These are phyloP conservation scores for Daldinia concentrica DNA, from an alignment of 495 filamentous ascomycete genomes.

Conservation along the genomic window DNA sequence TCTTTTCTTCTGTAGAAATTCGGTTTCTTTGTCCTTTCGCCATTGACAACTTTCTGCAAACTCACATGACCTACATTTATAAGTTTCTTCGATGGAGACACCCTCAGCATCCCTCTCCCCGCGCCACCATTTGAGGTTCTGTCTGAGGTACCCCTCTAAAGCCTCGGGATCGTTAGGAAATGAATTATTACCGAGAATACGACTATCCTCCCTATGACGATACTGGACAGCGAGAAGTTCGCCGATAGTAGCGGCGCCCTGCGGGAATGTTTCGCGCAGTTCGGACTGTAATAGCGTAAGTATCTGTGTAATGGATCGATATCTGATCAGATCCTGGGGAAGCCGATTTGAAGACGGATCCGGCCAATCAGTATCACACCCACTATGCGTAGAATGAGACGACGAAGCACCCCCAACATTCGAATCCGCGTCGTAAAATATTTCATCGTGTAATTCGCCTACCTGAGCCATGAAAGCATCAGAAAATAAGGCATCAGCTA, in stretches of 20 bases:
- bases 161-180: conserved; percentile 73
- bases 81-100: conserved; percentile 87
- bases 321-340: conserved; percentile 56
- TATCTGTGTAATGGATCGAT: conserved; percentile 53
- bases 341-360: conserved; percentile 21
- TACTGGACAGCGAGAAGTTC: conserved; percentile 72
- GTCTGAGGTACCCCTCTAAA: conserved; percentile 70
- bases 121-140: conserved; percentile 86
- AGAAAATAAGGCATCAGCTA: conserved; percentile 71
- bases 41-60: conserved; percentile 65
- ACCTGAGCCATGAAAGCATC: conserved; percentile 85
- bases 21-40: conserved; percentile 52
- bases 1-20: conserved; percentile 44
- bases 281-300: conserved; percentile 54
- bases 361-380: background rate
- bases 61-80: conserved; percentile 78
- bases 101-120: conserved; percentile 80
- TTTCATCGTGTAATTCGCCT: conserved; percentile 69
- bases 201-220: conserved; percentile 59
- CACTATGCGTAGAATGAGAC: conserved; percentile 7
- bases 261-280: conserved; percentile 65
- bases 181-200: conserved; percentile 70
- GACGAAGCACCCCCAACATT: conserved; percentile 25
- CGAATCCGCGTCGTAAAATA: conserved; percentile 54
- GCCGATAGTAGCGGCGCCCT: conserved; percentile 59